phyloP scores from a whole-genome alignment of 352 stramenopile genomes.

The Pythium aphanidermatum region DNA sequence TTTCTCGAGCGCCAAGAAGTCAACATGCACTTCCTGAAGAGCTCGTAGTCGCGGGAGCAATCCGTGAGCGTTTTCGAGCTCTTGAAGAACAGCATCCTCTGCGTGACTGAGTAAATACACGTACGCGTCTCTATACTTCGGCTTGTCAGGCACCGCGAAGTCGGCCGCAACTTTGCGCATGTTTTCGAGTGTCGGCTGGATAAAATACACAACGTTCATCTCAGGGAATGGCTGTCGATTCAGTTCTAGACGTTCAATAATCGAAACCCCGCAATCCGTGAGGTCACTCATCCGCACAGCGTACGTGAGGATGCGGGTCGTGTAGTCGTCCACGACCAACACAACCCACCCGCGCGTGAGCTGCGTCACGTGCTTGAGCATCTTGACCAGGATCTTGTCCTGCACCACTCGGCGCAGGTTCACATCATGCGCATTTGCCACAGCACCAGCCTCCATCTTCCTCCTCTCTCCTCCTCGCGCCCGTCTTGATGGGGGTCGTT shows the following conservation, averaged over 20 bases:
- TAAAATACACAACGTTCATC: constrained; percentile 96
- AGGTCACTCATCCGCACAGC: constrained; percentile 98
- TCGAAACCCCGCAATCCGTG: constrained; percentile 95
- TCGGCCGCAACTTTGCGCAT: constrained; percentile 82
- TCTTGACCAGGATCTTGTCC: constrained; percentile 74
- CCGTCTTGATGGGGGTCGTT: no score
- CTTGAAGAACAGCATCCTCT: constrained; percentile 62
- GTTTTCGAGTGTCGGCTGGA: constrained; percentile 83
- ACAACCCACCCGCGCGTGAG: constrained; percentile 82
- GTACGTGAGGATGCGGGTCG: constrained; percentile 91
- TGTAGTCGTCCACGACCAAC: constrained; percentile 93
- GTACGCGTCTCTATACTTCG: constrained; percentile 92
- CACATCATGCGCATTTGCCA: constrained; percentile 46
- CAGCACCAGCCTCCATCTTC: constrained; percentile 19
- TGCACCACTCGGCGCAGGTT: constrained; percentile 77
- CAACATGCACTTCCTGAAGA: constrained; percentile 94
- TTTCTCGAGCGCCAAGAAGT: constrained; percentile 94
- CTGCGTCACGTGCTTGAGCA: constrained; percentile 79
- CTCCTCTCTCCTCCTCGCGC: no score
- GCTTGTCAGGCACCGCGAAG: constrained; percentile 66
- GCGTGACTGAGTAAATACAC: constrained; percentile 92
- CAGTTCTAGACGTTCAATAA: constrained; percentile 95
- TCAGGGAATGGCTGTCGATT: constrained; percentile 94
- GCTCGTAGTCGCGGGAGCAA: constrained; percentile 80
- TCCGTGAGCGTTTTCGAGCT: constrained; percentile 79